Percentiles rank a stretch among this genome's conserved stretches.
These are phyloP conservation scores for Wickerhamiella azyma DNA, from an alignment of 805 yeast genomes.

Conservation along the genomic window DNA sequence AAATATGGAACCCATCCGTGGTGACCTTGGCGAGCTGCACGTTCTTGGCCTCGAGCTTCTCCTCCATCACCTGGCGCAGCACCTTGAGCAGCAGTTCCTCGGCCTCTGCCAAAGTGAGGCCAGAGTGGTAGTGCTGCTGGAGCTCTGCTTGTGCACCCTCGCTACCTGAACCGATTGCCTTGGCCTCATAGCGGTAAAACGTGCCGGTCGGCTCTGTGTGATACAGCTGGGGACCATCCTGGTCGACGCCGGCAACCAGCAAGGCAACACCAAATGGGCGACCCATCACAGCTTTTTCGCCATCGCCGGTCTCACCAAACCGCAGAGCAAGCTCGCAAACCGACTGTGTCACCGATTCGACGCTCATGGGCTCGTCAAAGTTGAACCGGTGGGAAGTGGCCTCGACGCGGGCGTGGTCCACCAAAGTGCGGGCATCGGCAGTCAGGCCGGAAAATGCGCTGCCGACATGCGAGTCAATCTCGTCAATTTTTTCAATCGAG, in stretches of 20 bases:
- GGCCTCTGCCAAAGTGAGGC: constrained; percentile 83
- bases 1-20: constrained; percentile 74
- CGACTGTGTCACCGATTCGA: constrained; percentile 87
- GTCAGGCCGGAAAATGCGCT: constrained; percentile 98
- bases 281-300: constrained; percentile 90
- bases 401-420: constrained; percentile 90
- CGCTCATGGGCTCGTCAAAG: constrained; percentile 83
- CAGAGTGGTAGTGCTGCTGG: constrained; percentile 85
- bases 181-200: constrained; percentile 92
- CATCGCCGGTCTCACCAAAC: constrained; percentile 85
- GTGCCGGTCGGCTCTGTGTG: constrained; percentile 99
- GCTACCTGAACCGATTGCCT: constrained; percentile 97
- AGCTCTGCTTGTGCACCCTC: constrained; percentile 98
- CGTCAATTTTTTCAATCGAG: constrained; percentile 91
- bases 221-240: constrained; percentile 85
- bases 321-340: constrained; percentile 94
- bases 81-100: constrained; percentile 79
- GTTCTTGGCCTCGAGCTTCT: constrained; percentile 84
- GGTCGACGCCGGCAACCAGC: constrained; percentile 89
- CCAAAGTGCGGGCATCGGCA: constrained; percentile 97
- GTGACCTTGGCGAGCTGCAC: constrained; percentile 94
- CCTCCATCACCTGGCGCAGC: constrained; percentile 97
- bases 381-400: constrained; percentile 72
- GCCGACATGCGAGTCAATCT: constrained; percentile 86
- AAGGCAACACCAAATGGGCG: constrained; percentile 98